Evolutionary conservation across 2,329 filamentous ascomycete genomes (phyloP).

Genomic region (Fusarium heterosporum): DNA sequence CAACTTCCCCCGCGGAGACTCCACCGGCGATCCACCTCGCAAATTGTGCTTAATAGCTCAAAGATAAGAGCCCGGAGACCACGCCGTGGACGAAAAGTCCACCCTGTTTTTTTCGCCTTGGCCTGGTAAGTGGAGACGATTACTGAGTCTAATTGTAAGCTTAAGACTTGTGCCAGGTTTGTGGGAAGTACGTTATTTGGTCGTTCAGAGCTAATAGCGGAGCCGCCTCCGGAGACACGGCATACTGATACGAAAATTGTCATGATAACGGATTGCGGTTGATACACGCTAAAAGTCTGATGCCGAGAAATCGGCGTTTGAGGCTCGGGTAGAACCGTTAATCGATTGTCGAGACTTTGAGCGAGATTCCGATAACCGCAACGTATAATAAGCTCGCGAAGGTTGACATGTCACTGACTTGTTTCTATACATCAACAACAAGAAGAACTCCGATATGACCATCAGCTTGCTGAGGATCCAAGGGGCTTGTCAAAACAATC

Average conservation of each 20-base stretch:
- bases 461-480: too few relatives aligned
- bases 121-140: slow-evolving; percentile 11
- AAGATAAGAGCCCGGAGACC: slow-evolving; percentile 18
- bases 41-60: slow-evolving; percentile 35
- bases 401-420: background rate
- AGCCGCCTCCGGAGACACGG: slow-evolving; percentile 18
- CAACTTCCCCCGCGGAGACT: slow-evolving; percentile 2
- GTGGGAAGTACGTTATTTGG: background rate
- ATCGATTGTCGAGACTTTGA: background rate
- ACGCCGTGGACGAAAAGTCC: background rate
- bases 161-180: background rate
- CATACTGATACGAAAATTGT: slow-evolving; percentile 14
- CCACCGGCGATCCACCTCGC: slow-evolving; percentile 18
- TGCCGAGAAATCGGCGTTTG: slow-evolving; percentile 21
- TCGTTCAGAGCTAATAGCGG: slow-evolving; percentile 3
- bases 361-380: background rate
- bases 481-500: too few relatives aligned
- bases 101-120: slow-evolving; percentile 2
- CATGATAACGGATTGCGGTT: background rate
- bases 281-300: background rate
- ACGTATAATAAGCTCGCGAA: background rate
- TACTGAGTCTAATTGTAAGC: slow-evolving; percentile 8
- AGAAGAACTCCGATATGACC: too few relatives aligned
- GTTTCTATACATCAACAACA: too few relatives aligned
- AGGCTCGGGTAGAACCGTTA: background rate